Base-by-base conservation (phyloP, 768 basidiomycete genomes). In the Hirschioporus abietinus region DNA sequence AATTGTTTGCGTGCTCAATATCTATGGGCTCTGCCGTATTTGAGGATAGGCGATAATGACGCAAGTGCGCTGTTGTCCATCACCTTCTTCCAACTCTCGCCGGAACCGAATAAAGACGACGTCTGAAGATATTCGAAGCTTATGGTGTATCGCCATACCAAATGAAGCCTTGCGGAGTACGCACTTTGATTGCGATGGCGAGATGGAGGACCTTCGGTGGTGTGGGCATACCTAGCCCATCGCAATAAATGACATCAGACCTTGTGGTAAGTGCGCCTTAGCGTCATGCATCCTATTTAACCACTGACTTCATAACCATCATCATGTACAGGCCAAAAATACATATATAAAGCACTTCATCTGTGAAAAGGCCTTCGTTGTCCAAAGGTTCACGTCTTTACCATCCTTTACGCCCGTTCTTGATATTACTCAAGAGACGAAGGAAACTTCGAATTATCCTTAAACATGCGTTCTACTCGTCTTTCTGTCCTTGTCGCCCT, bases 401-500 rank as follows among this genome's bases (percentile, higher is more conserved):
- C 30, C 42, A 52, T 10, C 12, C 12, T 52, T 10, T 15, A 52
- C 1, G 20, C 20, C 2, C 42, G 12, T 15, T 5, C 42, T 52
- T 52, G 15, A 1, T 52, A 15, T 52, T 20, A 7, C 12, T 15
- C 6, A 52, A 52, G 42, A 52, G 4, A 15, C 12, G 2, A 20
- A 52, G 12, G 20, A 10, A 52, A 6, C 42, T 30, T 30, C 30
- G 4, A 5, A 52, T 20, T 15, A 52, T 52, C 42, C 42, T 20
- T 15, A 6, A 15, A 20, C 15, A 52, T 52, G 42, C 42, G 42
- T 52, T 15, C 12, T 20, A 10, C 42, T 52, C 42, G 42, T 10
- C 60, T 62, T 42, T 52, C 42, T 20, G 4, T 15, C 20, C 4
- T 68, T 58, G 34, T 71, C 4, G 67, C 76, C 35, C 63, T 74